Conservation (phyloP, 345 rosid genomes). For the Mallotus nudiflorus region DNA sequence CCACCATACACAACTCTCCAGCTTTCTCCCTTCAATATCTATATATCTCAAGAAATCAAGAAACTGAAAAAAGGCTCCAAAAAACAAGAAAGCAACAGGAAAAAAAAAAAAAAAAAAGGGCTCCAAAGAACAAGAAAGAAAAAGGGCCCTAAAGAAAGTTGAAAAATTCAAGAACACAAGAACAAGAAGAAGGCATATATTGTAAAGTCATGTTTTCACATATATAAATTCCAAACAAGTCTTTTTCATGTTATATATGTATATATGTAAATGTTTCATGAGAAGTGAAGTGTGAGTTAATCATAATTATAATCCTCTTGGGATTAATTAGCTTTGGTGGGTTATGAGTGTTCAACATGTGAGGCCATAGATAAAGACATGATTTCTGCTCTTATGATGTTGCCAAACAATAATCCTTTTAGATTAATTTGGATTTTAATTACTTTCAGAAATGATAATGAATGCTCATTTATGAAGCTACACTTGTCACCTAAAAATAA, state of each 20-base stretch:
- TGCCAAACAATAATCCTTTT: constrained; percentile 2
- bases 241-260: not conserved
- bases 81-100: too few species aligned
- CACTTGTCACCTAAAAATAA: not conserved
- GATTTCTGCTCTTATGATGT: constrained; percentile 19
- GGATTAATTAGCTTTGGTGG: constrained; percentile 6
- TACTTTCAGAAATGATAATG: not conserved
- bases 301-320: constrained; percentile 4
- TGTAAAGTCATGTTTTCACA: constrained; percentile 6
- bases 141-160: constrained; percentile 3
- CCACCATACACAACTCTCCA: too few species aligned
- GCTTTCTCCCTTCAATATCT: too few species aligned
- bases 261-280: not conserved
- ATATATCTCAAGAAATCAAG: not conserved
- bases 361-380: constrained; percentile 14
- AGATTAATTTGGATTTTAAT: not conserved
- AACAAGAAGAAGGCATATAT: not conserved
- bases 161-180: not conserved
- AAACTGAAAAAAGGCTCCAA: too few species aligned
- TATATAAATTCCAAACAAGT: constrained; percentile 9
- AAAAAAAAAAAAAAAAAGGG: not conserved
- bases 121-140: too few species aligned
- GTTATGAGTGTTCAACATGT: constrained; percentile 19
- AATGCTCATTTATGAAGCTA: constrained; percentile 5
- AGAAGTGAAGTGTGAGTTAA: not conserved